A percentile compares a stretch with the other conserved stretches of the same genome.
Conservation (phyloP, 1,284 basidiomycete species). For the Pascua guehoae region DNA sequence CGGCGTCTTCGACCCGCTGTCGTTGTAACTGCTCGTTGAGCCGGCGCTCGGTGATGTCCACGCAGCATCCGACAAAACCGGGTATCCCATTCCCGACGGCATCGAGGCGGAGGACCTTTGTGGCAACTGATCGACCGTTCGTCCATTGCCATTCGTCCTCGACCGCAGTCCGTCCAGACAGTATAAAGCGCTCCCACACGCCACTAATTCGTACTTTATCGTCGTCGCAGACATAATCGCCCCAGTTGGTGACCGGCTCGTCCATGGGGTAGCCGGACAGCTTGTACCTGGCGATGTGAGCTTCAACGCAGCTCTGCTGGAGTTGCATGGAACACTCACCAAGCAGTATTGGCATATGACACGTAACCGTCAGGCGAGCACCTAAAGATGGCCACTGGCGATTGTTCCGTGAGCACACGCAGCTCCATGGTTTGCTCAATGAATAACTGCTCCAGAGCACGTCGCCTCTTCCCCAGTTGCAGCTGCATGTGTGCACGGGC, state of each 20-base stretch:
- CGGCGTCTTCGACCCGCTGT: slow-evolving; percentile 39
- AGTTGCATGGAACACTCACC: slow-evolving; percentile 15
- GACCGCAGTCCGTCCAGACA: slow-evolving; percentile 4
- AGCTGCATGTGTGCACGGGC: slow-evolving; percentile 46
- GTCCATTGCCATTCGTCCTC: slow-evolving; percentile 31
- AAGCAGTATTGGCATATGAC: slow-evolving; percentile 34
- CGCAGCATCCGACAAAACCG: slow-evolving; percentile 40
- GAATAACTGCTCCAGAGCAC: slow-evolving; percentile 38
- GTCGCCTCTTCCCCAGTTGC: slow-evolving; percentile 41
- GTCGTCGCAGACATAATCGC: slow-evolving; percentile 25
- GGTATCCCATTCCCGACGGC: slow-evolving; percentile 35
- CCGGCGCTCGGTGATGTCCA: slow-evolving; percentile 46
- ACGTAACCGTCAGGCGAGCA: slow-evolving; percentile 33
- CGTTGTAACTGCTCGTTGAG: slow-evolving; percentile 39
- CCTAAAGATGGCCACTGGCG: slow-evolving; percentile 45
- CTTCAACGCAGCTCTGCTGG: neutral
- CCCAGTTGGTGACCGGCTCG: slow-evolving; percentile 28
- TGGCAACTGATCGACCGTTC: slow-evolving; percentile 29
- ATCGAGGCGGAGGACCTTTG: slow-evolving; percentile 36
- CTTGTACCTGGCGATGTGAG: slow-evolving; percentile 27
- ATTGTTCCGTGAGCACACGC: slow-evolving; percentile 36
- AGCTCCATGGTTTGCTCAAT: slow-evolving; percentile 42
- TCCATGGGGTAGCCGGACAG: slow-evolving; percentile 28
- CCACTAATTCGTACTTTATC: slow-evolving; percentile 15
- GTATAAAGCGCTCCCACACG: slow-evolving; percentile 25